These are phyloP conservation scores for Stemphylium lycopersici DNA, from an alignment of 2,329 filamentous ascomycete species.

Conservation along the genomic window DNA sequence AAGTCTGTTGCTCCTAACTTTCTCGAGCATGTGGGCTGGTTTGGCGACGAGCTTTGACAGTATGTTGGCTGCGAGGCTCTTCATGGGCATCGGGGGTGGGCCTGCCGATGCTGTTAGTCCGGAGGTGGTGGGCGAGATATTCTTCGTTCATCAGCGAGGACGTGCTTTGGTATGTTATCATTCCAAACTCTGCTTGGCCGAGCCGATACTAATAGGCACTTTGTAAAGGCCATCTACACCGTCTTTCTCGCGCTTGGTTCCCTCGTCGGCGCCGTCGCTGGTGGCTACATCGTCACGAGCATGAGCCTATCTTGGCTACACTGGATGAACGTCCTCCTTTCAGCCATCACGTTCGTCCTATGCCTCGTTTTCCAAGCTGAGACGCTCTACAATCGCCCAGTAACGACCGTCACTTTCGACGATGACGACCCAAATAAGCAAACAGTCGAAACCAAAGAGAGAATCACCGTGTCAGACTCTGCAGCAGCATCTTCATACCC, in stretches of 20 bases:
- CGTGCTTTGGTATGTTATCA: conserved; percentile 45
- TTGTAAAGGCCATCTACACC: conserved; percentile 49
- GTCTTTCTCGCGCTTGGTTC: conserved; percentile 49
- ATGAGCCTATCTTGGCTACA: conserved; percentile 49
- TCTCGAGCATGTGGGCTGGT: conserved; percentile 51
- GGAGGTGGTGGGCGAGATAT: conserved; percentile 51
- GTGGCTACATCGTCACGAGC: conserved; percentile 50
- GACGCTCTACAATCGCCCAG: conserved; percentile 47
- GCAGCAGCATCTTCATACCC: conserved; percentile 24
- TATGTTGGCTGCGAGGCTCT: conserved; percentile 46
- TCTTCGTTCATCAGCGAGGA: conserved; percentile 52
- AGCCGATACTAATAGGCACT: not conserved
- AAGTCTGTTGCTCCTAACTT: conserved; percentile 41
- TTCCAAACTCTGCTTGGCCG: not conserved
- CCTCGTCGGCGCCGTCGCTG: conserved; percentile 47
- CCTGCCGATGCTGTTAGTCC: conserved; percentile 50
- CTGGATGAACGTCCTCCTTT: conserved; percentile 50
- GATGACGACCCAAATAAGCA: conserved; percentile 21
- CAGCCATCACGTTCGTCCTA: conserved; percentile 39
- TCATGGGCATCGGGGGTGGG: conserved; percentile 48
- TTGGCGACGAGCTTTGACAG: conserved; percentile 45
- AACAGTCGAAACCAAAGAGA: conserved; percentile 27
- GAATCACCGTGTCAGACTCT: conserved; percentile 8
- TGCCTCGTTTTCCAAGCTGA: conserved; percentile 50
- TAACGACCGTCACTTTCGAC: conserved; percentile 17